A percentile compares a stretch with the other conserved stretches of the same genome.
Evolutionary conservation across 164 flowering plant species (phyloP).

Genomic region (Nymphaea colorata): DNA sequence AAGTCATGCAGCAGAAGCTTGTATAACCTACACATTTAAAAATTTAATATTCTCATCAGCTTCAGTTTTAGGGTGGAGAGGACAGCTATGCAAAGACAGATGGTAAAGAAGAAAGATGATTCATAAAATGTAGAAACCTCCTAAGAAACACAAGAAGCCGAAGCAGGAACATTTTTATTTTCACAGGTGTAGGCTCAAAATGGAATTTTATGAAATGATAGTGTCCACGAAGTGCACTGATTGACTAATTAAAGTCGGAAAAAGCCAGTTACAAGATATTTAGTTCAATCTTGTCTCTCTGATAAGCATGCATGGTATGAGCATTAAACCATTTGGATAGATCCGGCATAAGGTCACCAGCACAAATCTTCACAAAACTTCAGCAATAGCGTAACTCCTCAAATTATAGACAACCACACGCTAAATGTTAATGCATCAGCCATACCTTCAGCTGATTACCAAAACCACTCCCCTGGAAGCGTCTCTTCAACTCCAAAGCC

Average conservation of each 20-base stretch:
- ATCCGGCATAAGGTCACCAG: not conserved
- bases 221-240: no score
- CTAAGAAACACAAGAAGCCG: no score
- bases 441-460: slow-evolving; percentile 52
- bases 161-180: no score
- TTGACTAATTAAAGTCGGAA: no score
- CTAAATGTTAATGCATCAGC: not conserved
- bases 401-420: not conserved
- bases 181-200: no score
- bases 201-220: no score
- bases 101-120: no score
- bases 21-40: slow-evolving; percentile 49
- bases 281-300: not conserved
- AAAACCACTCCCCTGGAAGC: slow-evolving; percentile 79
- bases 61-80: not conserved
- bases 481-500: slow-evolving; percentile 81
- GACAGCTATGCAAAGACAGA: no score
- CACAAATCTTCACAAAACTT: not conserved
- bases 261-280: no score
- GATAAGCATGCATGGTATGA: not conserved
- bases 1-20: slow-evolving; percentile 16
- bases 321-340: not conserved
- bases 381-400: not conserved
- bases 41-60: not conserved
- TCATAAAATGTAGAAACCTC: no score